These are phyloP conservation scores for Leishmania martiniquensis DNA, from an alignment of 208 protist species.

Conservation along the genomic window DNA sequence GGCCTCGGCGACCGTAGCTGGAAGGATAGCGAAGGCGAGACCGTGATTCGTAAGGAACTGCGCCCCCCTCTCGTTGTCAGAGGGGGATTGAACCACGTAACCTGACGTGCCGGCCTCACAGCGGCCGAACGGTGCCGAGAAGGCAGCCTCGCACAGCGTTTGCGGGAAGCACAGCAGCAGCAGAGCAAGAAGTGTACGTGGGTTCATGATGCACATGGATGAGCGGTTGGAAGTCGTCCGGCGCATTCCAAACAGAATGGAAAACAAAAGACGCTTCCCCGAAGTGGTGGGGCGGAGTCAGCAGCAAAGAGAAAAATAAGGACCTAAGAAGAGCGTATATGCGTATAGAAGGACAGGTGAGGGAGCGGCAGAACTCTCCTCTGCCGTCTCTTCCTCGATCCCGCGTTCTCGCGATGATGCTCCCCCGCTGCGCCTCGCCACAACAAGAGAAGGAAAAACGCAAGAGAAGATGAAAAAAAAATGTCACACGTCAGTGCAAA, in stretches of 20 bases:
- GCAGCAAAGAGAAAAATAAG: not conserved
- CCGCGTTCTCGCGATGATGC: not conserved
- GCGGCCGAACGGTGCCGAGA: conserved; percentile 13
- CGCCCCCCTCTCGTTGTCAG: conserved; percentile 41
- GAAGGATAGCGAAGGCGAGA: conserved; percentile 38
- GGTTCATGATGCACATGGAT: not conserved
- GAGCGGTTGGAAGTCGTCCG: not conserved
- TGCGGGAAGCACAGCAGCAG: conserved; percentile 14
- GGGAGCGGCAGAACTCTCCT: not conserved
- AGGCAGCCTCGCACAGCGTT: conserved; percentile 15
- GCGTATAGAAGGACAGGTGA: not conserved
- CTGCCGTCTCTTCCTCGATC: not conserved
- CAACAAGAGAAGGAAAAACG: not conserved
- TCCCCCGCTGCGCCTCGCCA: too few relatives aligned
- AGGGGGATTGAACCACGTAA: conserved; percentile 23
- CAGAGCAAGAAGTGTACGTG: conserved; percentile 5
- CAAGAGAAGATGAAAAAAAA: conserved; percentile 3
- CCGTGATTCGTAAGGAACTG: conserved; percentile 32
- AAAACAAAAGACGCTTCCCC: not conserved
- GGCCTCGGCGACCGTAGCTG: conserved; percentile 36
- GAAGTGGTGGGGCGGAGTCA: not conserved
- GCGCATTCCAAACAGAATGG: not conserved
- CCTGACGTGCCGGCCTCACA: conserved; percentile 23
- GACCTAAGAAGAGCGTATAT: not conserved
- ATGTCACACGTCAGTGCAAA: not conserved